Percentiles rank a stretch among this genome's conserved stretches.
Evolutionary conservation across 148 eudicot species (phyloP).

Genomic region (Suaeda aralocaspica): DNA sequence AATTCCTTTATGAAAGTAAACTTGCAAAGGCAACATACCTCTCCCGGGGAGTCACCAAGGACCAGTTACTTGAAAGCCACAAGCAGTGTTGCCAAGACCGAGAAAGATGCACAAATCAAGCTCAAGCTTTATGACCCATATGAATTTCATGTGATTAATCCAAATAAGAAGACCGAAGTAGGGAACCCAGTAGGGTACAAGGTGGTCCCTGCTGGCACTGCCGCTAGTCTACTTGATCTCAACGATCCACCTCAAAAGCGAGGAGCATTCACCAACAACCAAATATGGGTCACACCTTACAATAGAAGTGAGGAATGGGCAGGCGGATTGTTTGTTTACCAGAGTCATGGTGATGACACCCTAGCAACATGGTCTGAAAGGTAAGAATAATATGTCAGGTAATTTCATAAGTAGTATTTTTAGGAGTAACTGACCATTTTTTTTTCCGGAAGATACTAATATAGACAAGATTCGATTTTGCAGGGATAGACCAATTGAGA

Average conservation of each 20-base stretch:
- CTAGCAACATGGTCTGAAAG: slow-evolving; percentile 89
- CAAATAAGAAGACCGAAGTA: slow-evolving; percentile 59
- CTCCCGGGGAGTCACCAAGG: slow-evolving; percentile 61
- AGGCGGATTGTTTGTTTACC: slow-evolving; percentile 80
- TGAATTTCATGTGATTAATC: slow-evolving; percentile 81
- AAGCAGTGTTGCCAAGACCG: slow-evolving; percentile 75
- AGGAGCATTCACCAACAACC: slow-evolving; percentile 88
- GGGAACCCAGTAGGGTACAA: slow-evolving; percentile 96
- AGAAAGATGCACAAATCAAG: slow-evolving; percentile 90
- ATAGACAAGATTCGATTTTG: slow-evolving; percentile 12
- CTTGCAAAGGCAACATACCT: slow-evolving; percentile 47
- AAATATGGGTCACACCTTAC: slow-evolving; percentile 94
- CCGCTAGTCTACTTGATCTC: slow-evolving; percentile 77
- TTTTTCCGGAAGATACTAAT: too few species aligned
- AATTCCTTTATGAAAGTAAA: slow-evolving; percentile 95
- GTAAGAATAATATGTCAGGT: slow-evolving; percentile 24
- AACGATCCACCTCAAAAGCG: slow-evolving; percentile 93
- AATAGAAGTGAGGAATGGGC: slow-evolving; percentile 87
- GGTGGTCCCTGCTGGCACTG: slow-evolving; percentile 84
- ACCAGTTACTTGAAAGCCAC: slow-evolving; percentile 80
- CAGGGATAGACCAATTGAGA: slow-evolving; percentile 82
- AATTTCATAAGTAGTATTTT: neutral
- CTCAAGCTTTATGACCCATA: slow-evolving; percentile 81
- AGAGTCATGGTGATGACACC: slow-evolving; percentile 86
- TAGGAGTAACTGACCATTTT: too few species aligned